These are phyloP conservation scores for Lolium multiflorum DNA, from an alignment of 176 grass and related monocot species.

Conservation along the genomic window DNA sequence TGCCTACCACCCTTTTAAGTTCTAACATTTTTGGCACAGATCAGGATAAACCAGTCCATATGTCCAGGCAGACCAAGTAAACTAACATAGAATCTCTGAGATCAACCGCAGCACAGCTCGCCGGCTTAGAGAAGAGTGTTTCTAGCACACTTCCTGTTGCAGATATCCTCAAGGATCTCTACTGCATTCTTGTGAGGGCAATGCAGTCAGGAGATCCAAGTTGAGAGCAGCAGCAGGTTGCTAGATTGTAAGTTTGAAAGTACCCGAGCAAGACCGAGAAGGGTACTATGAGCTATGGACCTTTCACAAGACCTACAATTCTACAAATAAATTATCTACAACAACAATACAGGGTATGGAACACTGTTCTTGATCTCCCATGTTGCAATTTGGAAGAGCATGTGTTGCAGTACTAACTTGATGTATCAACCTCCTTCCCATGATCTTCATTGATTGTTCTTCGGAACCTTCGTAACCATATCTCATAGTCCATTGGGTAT, in stretches of 20 bases:
- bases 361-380: slow-evolving; percentile 41
- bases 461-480: slow-evolving; percentile 90
- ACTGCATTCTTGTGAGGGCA: slow-evolving; percentile 25
- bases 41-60: neutral
- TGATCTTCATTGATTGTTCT: slow-evolving; percentile 92
- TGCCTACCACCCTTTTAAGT: slow-evolving; percentile 27
- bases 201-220: slow-evolving; percentile 44
- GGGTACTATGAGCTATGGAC: slow-evolving; percentile 55
- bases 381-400: slow-evolving; percentile 23
- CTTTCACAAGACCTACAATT: slow-evolving; percentile 48
- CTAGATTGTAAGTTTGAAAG: slow-evolving; percentile 38
- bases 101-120: slow-evolving; percentile 24
- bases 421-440: slow-evolving; percentile 78
- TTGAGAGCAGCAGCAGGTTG: slow-evolving; percentile 52
- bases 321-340: slow-evolving; percentile 65
- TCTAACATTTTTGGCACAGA: neutral
- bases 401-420: slow-evolving; percentile 49
- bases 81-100: neutral
- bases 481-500: slow-evolving; percentile 93
- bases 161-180: slow-evolving; percentile 50
- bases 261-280: neutral
- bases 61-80: neutral
- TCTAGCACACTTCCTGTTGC: slow-evolving; percentile 53
- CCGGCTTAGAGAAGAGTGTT: slow-evolving; percentile 32
- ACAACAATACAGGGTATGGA: slow-evolving; percentile 47